A percentile compares a stretch with the other conserved stretches of the same genome.
phyloP scores from a whole-genome alignment of 2,329 filamentous ascomycete genomes.

The Botryosphaeria agaves region DNA sequence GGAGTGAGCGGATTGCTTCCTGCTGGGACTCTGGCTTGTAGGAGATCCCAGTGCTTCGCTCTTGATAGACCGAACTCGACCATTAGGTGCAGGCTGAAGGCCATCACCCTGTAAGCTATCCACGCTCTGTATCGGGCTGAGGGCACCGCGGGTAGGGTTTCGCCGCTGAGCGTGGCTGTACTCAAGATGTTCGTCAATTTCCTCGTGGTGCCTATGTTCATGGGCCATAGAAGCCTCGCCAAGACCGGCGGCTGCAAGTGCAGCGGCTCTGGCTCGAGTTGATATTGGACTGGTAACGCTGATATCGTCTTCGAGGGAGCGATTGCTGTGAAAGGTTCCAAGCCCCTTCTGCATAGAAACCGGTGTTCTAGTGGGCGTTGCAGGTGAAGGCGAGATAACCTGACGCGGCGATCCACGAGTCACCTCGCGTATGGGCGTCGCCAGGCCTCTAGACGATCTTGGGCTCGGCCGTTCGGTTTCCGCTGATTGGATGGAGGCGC shows the following conservation, averaged over 20 bases:
- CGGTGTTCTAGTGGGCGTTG: slow-evolving; percentile 44
- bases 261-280: slow-evolving; percentile 17
- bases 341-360: slow-evolving; percentile 39
- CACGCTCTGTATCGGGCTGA: slow-evolving; percentile 86
- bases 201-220: slow-evolving; percentile 32
- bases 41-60: slow-evolving; percentile 38
- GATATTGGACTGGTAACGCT: slow-evolving; percentile 27
- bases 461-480: slow-evolving; percentile 58
- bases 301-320: slow-evolving; percentile 33
- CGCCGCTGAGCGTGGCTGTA: slow-evolving; percentile 14
- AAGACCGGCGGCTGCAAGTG: slow-evolving; percentile 21
- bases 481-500: slow-evolving; percentile 72
- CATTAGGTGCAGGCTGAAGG: slow-evolving; percentile 25
- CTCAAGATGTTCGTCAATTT: slow-evolving; percentile 51
- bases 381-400: slow-evolving; percentile 40
- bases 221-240: slow-evolving; percentile 10
- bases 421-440: slow-evolving; percentile 45
- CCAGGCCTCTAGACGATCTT: slow-evolving; percentile 39
- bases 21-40: slow-evolving; percentile 37
- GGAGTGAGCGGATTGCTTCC: slow-evolving; percentile 37
- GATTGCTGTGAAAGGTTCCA: slow-evolving; percentile 47
- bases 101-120: slow-evolving; percentile 56
- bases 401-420: slow-evolving; percentile 36
- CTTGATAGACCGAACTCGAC: slow-evolving; percentile 28
- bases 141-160: slow-evolving; percentile 31